Evolutionary conservation across 2,329 filamentous ascomycete genomes (phyloP).

Genomic region (Chalaropsis thielavioides): DNA sequence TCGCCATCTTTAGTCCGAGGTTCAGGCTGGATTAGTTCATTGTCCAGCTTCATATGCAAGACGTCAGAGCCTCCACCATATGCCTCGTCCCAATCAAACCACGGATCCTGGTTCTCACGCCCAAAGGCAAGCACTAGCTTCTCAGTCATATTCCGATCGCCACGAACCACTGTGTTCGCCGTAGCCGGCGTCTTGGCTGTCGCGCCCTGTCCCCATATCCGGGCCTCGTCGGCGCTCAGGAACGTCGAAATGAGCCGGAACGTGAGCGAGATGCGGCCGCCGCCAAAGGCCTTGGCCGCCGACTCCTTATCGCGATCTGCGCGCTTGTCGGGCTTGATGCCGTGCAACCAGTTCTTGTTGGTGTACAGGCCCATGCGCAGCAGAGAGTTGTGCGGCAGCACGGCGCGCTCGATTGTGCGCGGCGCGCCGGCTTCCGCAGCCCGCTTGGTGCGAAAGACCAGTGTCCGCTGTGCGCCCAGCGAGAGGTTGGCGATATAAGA

Average conservation of each 20-base stretch:
- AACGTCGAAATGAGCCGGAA: constrained; percentile 86
- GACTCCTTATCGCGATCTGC: constrained; percentile 48
- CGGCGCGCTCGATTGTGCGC: constrained; percentile 50
- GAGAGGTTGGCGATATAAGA: constrained; percentile 88
- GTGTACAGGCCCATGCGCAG: constrained; percentile 68
- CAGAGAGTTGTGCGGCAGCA: constrained; percentile 76
- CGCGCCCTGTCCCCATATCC: constrained; percentile 89
- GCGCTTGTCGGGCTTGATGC: constrained; percentile 80
- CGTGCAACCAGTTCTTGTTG: constrained; percentile 80
- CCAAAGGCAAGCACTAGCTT: constrained; percentile 67
- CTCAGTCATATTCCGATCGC: constrained; percentile 49
- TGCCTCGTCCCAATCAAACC: constrained; percentile 57
- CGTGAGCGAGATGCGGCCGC: constrained; percentile 78
- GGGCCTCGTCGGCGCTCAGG: constrained; percentile 44
- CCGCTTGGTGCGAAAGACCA: constrained; percentile 78
- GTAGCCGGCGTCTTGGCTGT: constrained; percentile 46
- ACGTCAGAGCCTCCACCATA: constrained; percentile 83
- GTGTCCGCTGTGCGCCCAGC: constrained; percentile 78
- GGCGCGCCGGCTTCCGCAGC: constrained; percentile 23
- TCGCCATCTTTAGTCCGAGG: constrained; percentile 20
- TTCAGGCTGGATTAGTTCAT: not conserved
- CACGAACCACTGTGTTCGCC: constrained; percentile 54
- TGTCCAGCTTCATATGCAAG: constrained; percentile 39
- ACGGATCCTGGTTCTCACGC: constrained; percentile 59
- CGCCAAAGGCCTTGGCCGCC: constrained; percentile 56